A percentile compares a stretch with the other conserved stretches of the same genome.
Evolutionary conservation across 805 yeast species (phyloP).

Genomic region (Suhomyces prunicola): DNA sequence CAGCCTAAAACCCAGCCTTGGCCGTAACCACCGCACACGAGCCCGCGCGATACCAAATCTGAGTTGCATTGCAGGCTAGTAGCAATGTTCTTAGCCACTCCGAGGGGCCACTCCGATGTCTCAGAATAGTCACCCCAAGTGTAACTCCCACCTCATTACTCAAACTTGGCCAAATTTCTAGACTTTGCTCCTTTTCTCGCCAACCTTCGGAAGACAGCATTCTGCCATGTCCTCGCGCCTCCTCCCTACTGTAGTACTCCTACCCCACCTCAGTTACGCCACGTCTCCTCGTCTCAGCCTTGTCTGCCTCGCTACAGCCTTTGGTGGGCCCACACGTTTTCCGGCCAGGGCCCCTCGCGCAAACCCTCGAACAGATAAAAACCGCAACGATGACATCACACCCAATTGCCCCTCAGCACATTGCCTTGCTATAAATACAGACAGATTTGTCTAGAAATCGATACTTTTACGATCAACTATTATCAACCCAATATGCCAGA

Average conservation of each 20-base stretch:
- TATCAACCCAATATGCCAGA: conserved; percentile 4
- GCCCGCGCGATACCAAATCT: background rate
- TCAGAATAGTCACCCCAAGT: background rate
- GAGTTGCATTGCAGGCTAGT: background rate
- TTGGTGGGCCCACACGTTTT: background rate
- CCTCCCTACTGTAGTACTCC: background rate
- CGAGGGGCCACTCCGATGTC: background rate
- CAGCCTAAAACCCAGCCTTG: background rate
- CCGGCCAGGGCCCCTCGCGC: background rate
- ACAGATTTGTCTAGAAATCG: background rate
- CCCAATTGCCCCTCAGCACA: background rate
- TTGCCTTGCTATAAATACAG: conserved; percentile 1
- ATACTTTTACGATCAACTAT: background rate
- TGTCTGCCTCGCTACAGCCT: background rate
- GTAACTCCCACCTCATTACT: background rate
- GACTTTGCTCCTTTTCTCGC: background rate
- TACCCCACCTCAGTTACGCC: background rate
- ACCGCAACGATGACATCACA: conserved; percentile 4
- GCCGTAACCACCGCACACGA: background rate
- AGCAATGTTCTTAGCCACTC: background rate
- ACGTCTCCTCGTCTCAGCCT: background rate
- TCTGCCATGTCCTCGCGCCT: background rate
- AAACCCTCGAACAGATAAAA: background rate
- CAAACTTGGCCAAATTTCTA: no score
- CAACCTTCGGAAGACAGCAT: background rate